Evolutionary conservation across 1,284 basidiomycete species (phyloP), one percentile per base, ranked within the genome.

Genomic region (Hymenochaete sp.): DNA sequence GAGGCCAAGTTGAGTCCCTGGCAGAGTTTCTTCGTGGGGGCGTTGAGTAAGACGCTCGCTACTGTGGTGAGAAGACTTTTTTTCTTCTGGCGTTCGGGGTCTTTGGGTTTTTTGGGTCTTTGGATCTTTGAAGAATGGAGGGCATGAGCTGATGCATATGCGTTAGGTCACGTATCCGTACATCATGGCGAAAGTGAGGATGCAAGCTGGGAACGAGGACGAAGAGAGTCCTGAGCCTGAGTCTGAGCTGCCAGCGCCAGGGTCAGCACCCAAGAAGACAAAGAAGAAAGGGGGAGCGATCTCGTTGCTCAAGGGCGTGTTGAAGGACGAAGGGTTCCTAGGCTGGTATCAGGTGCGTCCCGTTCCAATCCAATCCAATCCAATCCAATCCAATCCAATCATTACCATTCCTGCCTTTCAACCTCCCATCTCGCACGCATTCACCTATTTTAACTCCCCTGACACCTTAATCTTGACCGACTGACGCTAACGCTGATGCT

Each of bases 121-220:
- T 44, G 8, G 29, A 27, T 25, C 29, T 32, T 18, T 16, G 4
- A 9, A 9, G 5, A 9, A 11, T 41, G 27, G 21, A 13, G 28
- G 9, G 27, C 13, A 44, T 24, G n/a, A n/a, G n/a, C 41, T 38
- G 51, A 33, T 13, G 10, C 14, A 33, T 24, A 26, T 0, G 27
- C 2, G 7, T 11, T 44, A 90, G 88, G 86, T 90, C 18, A 92
- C 89, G 6, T 92, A 92, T 58, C 88, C 88, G 2, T 92, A 92
- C 58, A 93, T 93, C 55, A 89, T 95, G 87, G 92, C 95, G 47
- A 99, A 99, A 73, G 90, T 98, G 32, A 81, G 95, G 37, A 85
- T 99, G 24, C 96, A 98, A 67, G 91, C 95, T 18, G 74, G 81
- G 19, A 72, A 73, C 9, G 74, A 77, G 51, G 21, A n/a, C 13